phyloP scores from a whole-genome alignment of 2,329 filamentous ascomycete species.

The Diplodia corticola region DNA sequence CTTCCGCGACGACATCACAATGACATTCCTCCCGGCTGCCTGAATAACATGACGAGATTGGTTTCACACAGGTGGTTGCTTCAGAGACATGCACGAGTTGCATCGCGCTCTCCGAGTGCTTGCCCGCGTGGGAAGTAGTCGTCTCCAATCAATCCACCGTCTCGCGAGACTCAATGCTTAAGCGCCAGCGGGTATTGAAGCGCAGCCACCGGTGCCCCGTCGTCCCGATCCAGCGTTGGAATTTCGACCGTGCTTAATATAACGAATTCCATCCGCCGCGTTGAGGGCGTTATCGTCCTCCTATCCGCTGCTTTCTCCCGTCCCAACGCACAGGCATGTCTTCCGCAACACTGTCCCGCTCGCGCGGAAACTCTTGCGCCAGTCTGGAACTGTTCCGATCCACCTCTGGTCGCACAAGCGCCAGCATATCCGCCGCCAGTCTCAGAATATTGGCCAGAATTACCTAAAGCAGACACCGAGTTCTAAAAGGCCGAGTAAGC shows the following conservation, averaged over 20 bases:
- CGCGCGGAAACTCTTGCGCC: not conserved
- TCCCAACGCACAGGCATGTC: not conserved
- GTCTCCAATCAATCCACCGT: not conserved
- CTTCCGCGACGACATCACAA: not conserved
- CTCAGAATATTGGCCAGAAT: not conserved
- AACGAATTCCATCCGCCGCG: not conserved
- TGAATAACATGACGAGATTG: not conserved
- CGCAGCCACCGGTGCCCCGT: not conserved
- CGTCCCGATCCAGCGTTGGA: not conserved
- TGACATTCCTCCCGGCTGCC: not conserved
- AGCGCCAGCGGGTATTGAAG: not conserved
- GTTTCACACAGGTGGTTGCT: not conserved
- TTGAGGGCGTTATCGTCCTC: not conserved
- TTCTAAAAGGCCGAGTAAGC: not conserved
- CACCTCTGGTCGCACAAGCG: not conserved
- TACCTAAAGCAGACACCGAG: not conserved
- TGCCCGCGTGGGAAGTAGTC: not conserved
- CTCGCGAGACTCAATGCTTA: not conserved
- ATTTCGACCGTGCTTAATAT: not conserved
- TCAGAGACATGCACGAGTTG: not conserved
- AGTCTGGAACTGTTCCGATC: constrained; percentile 9
- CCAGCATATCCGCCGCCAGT: not conserved
- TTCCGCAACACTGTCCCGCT: not conserved
- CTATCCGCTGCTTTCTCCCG: not conserved
- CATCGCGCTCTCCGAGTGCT: not conserved